Conservation (phyloP, 1,284 basidiomycete species). For the Cryptococcus sp. region DNA sequence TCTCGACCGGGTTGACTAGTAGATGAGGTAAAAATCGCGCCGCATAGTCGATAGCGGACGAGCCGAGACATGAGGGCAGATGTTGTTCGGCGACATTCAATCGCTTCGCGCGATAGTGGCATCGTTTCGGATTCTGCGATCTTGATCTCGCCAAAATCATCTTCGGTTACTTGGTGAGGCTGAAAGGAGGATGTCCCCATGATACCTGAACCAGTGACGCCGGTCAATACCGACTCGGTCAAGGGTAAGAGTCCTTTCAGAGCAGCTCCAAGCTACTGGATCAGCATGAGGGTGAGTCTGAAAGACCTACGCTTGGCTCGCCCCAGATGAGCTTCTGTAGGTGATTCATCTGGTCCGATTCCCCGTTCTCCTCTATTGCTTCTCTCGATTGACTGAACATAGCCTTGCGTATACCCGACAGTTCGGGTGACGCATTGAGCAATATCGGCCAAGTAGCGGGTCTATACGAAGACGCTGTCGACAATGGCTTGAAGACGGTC, state of each 20-base stretch:
- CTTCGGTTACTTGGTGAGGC: conserved; percentile 50
- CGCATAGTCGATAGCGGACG: conserved; percentile 50
- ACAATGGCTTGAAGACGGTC: conserved; percentile 62
- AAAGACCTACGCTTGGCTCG: background rate
- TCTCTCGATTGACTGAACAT: background rate
- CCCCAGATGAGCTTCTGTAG: background rate
- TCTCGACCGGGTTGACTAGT: conserved; percentile 61
- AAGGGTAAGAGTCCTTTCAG: conserved; percentile 7
- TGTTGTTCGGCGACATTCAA: conserved; percentile 28
- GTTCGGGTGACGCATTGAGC: conserved; percentile 55
- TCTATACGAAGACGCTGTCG: conserved; percentile 36
- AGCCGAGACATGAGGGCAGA: conserved; percentile 19
- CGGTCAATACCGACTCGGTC: too few species aligned
- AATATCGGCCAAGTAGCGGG: conserved; percentile 56
- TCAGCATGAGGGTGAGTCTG: background rate
- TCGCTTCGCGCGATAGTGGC: conserved; percentile 30
- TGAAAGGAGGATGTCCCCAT: too few species aligned
- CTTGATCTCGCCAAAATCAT: conserved; percentile 63
- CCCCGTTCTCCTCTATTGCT: background rate
- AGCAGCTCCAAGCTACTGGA: conserved; percentile 6
- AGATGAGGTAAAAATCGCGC: conserved; percentile 52
- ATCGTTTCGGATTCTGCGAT: conserved; percentile 46
- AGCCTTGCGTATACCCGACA: conserved; percentile 60
- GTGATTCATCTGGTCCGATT: background rate
- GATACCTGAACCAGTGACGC: too few species aligned